Conservation (phyloP, 257 asterid genomes). For the Osmanthus fragrans region DNA sequence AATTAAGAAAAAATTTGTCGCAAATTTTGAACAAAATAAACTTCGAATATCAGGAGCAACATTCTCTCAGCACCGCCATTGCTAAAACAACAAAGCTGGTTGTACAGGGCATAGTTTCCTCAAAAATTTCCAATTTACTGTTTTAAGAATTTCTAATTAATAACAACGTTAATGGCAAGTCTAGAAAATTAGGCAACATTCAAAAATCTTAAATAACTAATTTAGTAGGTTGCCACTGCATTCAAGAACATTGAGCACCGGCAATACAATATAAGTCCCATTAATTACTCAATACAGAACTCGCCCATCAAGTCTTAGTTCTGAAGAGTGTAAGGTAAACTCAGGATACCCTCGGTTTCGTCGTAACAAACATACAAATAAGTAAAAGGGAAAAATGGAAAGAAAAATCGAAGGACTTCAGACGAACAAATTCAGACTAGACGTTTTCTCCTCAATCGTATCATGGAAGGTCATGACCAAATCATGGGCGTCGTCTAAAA, state of each 20-base stretch:
- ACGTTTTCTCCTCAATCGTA: conserved; percentile 48
- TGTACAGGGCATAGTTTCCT: background rate
- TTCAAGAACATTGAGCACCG: conserved; percentile 42
- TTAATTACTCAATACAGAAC: conserved; percentile 18
- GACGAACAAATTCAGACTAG: background rate
- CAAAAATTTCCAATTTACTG: background rate
- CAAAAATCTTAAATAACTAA: background rate
- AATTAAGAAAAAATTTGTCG: no score
- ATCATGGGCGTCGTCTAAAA: conserved; percentile 83
- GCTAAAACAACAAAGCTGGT: no score
- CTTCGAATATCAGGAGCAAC: no score
- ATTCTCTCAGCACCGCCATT: no score
- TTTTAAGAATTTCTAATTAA: no score
- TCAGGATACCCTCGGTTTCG: conserved; percentile 15
- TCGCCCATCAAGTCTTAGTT: conserved; percentile 13
- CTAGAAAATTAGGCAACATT: no score
- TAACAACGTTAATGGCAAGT: no score
- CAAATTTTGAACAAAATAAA: no score
- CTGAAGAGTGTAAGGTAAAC: conserved; percentile 10
- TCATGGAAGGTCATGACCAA: conserved; percentile 78
- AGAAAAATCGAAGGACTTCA: background rate
- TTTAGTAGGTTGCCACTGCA: conserved; percentile 48
- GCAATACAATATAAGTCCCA: conserved; percentile 30
- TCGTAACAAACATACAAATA: conserved; percentile 11
- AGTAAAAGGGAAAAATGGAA: background rate